phyloP scores from a whole-genome alignment of 2,329 filamentous ascomycete genomes.

The Colletotrichum sp. region DNA sequence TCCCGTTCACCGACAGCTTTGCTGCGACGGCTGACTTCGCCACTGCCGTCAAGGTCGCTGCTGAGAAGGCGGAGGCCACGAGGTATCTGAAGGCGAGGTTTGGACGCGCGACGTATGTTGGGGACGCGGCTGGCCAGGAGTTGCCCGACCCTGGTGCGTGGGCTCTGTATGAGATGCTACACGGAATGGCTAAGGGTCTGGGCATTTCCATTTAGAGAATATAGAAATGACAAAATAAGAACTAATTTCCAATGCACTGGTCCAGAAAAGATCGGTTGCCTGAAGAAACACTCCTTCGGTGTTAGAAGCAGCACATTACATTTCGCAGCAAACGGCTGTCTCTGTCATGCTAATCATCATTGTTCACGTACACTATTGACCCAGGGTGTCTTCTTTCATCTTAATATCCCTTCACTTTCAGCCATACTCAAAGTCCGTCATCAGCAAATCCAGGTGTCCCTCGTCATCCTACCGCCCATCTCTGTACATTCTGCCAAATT shows the following conservation, averaged over 20 bases:
- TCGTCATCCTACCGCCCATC: not conserved
- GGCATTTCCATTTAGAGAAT: not conserved
- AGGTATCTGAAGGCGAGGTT: conserved; percentile 30
- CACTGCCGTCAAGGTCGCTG: conserved; percentile 43
- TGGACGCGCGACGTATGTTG: conserved; percentile 32
- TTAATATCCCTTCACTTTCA: not conserved
- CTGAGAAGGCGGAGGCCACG: conserved; percentile 32
- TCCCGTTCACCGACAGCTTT: conserved; percentile 25
- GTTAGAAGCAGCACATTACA: no score
- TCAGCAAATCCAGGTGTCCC: not conserved
- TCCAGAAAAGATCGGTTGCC: not conserved
- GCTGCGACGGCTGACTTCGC: conserved; percentile 17
- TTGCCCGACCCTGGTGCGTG: conserved; percentile 35
- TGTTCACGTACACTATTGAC: not conserved
- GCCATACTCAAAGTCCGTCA: not conserved
- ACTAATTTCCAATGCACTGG: not conserved
- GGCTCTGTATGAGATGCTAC: conserved; percentile 32
- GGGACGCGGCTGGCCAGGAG: conserved; percentile 29
- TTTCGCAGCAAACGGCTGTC: accelerated
- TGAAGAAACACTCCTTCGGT: no score
- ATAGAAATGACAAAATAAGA: not conserved
- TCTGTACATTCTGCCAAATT: not conserved
- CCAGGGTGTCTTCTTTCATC: not conserved
- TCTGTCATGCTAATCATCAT: not conserved
- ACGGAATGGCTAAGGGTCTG: not conserved